phyloP scores from a whole-genome alignment of 2,329 filamentous ascomycete species.

The Claviceps purpurea region DNA sequence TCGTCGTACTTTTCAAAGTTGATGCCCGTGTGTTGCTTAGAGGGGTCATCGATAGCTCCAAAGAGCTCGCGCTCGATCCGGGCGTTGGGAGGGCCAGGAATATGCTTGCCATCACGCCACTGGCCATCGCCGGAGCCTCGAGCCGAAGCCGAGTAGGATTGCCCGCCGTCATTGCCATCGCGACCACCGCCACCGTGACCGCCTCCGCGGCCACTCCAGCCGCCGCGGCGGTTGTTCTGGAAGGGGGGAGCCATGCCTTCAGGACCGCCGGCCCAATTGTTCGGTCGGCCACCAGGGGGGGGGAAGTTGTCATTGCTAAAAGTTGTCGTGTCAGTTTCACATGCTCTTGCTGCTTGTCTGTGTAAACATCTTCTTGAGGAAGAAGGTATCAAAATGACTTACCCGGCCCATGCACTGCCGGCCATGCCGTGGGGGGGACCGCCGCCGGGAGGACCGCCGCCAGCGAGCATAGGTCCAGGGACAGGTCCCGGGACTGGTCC shows the following conservation, averaged over 20 bases:
- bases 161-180: conserved; percentile 34
- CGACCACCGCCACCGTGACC: conserved; percentile 18
- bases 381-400: conserved; percentile 15
- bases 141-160: conserved; percentile 41
- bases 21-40: conserved; percentile 95
- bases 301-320: conserved; percentile 4
- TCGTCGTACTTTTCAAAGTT: conserved; percentile 99
- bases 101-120: conserved; percentile 95
- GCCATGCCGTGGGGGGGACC: conserved; percentile 20
- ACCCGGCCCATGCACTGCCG: conserved; percentile 43
- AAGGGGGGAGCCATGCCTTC: conserved; percentile 8
- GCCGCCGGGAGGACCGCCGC: conserved; percentile 10
- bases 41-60: conserved; percentile 76
- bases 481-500: conserved; percentile 8
- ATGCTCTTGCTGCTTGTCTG: not conserved
- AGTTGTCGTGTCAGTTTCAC: not conserved
- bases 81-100: conserved; percentile 76
- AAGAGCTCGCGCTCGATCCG: conserved; percentile 93
- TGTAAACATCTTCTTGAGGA: not conserved
- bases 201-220: conserved; percentile 22
- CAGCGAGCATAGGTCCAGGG: conserved; percentile 27
- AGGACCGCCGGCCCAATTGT: conserved; percentile 19
- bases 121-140: conserved; percentile 87
- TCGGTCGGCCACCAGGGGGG: conserved; percentile 19
- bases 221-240: conserved; percentile 19